Evolutionary conservation across 192 early-diverging fungal species (phyloP), one percentile per base, ranked within the genome.

Genomic region (Coemansia reversa): DNA sequence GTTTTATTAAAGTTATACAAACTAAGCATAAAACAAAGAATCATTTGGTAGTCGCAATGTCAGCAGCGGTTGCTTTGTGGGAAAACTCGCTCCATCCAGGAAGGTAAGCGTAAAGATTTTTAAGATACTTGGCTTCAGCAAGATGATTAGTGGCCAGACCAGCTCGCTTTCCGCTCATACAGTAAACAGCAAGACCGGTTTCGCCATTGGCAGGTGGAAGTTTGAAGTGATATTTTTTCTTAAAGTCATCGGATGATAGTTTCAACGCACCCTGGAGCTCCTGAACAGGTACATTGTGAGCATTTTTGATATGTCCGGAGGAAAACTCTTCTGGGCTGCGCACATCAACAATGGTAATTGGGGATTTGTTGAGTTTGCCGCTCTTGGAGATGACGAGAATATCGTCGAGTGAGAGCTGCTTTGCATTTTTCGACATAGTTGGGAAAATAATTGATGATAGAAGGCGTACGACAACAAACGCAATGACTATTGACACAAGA

Each of bases 201-300:
- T 52, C 19, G n/a, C 7, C 7, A 25, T 19, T 22, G 20, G 1
- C 1, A 19, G 51, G n/a, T 7, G 51, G 51, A 8, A 52, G 51
- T 20, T 20, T 22, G 22, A 52, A 52, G 19, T 5, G 1, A 25
- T 52, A 52, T 19, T 52, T 12, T 7, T 20, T 25, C 51, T 7
- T 5, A 19, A 52, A 52, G 7, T 12, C 51, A 2, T 7, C 2
- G 2, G 51, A 20, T 2, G 11, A 8, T 25, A 52, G 51, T 2
- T 20, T 6, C 51, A 52, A 19, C 2, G 51, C 51, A 25, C 22
- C 51, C 14, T 20, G 51, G 7, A 52, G 51, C 7, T 52, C 51
- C 51, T 52, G 51, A 25, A 52, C 51, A 19, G 51, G 51, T 20
- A 53, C 24, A 28, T 53, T 53, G 51, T 53, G 51, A 0, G 51